Evolutionary conservation across 106 monocot genomes (phyloP).

Genomic region (Allium sativum): DNA sequence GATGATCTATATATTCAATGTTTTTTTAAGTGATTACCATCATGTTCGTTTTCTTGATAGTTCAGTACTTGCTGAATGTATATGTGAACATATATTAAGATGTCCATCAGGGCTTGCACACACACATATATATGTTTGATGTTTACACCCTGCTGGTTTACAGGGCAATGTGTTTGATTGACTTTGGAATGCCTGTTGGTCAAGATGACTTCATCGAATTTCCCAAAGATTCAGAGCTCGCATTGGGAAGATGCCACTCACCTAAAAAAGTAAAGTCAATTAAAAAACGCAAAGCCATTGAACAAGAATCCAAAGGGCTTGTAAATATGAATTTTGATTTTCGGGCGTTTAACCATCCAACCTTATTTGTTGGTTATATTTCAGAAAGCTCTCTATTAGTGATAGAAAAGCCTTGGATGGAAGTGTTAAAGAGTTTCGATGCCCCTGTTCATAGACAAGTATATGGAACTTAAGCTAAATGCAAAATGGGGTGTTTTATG

Average conservation of each 20-base stretch:
- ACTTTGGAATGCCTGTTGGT: constrained; percentile 74
- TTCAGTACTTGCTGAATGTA: background rate
- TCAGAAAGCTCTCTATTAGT: constrained; percentile 60
- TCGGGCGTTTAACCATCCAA: constrained; percentile 48
- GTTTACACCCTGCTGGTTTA: background rate
- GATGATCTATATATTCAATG: too few relatives aligned
- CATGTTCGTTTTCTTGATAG: background rate
- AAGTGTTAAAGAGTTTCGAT: constrained; percentile 52
- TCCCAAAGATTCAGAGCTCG: constrained; percentile 19
- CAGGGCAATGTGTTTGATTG: constrained; percentile 94
- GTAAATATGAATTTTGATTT: constrained; percentile 65
- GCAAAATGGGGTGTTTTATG: background rate
- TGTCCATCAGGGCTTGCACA: too few relatives aligned
- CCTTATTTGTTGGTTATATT: constrained; percentile 64
- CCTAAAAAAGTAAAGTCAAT: constrained; percentile 22
- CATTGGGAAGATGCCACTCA: constrained; percentile 14
- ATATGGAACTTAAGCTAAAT: constrained; percentile 48
- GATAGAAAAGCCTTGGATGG: constrained; percentile 76
- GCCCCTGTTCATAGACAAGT: constrained; percentile 91
- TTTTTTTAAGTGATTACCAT: too few relatives aligned
- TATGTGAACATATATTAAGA: background rate
- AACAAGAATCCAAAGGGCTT: constrained; percentile 9
- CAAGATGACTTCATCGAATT: constrained; percentile 19
- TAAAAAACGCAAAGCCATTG: constrained; percentile 30
- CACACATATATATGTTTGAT: background rate